A percentile compares a stretch with the other conserved stretches of the same genome.
These are phyloP conservation scores for Cladosporium velox DNA, from an alignment of 2,329 filamentous ascomycete genomes.

Conservation along the genomic window DNA sequence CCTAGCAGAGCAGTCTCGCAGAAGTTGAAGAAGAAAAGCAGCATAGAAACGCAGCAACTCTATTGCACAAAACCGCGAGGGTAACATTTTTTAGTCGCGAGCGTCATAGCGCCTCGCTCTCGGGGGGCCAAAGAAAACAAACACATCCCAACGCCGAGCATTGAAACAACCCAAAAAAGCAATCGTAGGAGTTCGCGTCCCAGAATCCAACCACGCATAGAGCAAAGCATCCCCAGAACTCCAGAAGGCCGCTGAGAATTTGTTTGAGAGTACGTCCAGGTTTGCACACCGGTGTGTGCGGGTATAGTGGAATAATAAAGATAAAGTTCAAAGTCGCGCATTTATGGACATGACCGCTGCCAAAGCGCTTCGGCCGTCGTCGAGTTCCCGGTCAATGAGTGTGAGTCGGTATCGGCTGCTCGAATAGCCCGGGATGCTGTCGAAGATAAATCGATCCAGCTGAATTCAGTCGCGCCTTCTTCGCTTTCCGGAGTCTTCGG, in stretches of 20 bases:
- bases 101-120: neutral
- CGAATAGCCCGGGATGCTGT: neutral
- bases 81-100: neutral
- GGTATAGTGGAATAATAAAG: conserved; percentile 16
- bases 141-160: conserved; percentile 1
- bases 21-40: neutral
- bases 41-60: conserved; percentile 3
- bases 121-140: neutral
- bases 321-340: conserved; percentile 8
- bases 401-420: no score
- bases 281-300: conserved; percentile 10
- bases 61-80: conserved; percentile 13
- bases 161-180: conserved; percentile 2
- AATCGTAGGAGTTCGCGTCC: neutral
- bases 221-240: neutral
- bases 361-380: neutral
- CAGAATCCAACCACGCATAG: neutral
- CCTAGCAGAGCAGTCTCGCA: neutral
- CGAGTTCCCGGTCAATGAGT: neutral
- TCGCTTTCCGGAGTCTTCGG: conserved; percentile 59
- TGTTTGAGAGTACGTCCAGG: conserved; percentile 16
- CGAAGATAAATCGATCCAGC: neutral
- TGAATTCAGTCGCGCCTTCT: conserved; percentile 29
- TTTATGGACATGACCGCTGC: neutral
- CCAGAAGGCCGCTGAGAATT: conserved; percentile 1